These are phyloP conservation scores for Colletotrichum zoysiae DNA, from an alignment of 2,329 filamentous ascomycete genomes.

Conservation along the genomic window DNA sequence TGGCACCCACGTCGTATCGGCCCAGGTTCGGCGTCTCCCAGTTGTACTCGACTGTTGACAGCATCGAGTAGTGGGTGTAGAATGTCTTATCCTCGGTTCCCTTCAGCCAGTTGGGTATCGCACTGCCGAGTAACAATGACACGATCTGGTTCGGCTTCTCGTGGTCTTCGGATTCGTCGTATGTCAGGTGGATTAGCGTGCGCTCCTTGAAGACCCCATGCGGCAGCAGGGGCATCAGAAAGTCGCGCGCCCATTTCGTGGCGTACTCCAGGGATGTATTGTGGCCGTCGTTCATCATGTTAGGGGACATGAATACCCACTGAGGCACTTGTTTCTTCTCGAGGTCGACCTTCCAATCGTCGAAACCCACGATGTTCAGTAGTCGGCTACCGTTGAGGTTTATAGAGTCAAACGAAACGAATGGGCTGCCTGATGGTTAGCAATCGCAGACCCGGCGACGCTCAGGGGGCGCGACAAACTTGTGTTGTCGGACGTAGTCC, in stretches of 20 bases:
- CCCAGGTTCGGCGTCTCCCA: slow-evolving; percentile 58
- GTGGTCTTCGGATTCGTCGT: slow-evolving; percentile 69
- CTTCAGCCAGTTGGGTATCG: slow-evolving; percentile 59
- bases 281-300: slow-evolving; percentile 77
- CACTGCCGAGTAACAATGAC: slow-evolving; percentile 67
- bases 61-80: slow-evolving; percentile 60
- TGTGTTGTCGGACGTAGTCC: slow-evolving; percentile 44
- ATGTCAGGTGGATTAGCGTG: slow-evolving; percentile 69
- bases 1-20: slow-evolving; percentile 55
- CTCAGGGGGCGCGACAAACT: slow-evolving; percentile 32
- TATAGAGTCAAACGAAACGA: slow-evolving; percentile 58
- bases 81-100: slow-evolving; percentile 65
- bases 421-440: slow-evolving; percentile 51
- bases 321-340: slow-evolving; percentile 70
- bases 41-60: slow-evolving; percentile 57
- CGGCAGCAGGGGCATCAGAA: slow-evolving; percentile 65
- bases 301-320: slow-evolving; percentile 73
- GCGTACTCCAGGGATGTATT: slow-evolving; percentile 65
- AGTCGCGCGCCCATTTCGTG: slow-evolving; percentile 63
- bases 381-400: slow-evolving; percentile 60
- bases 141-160: slow-evolving; percentile 65
- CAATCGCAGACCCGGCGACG: not conserved
- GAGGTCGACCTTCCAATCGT: slow-evolving; percentile 71
- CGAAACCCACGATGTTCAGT: slow-evolving; percentile 72
- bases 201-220: slow-evolving; percentile 63